Conservation (phyloP, 495 filamentous ascomycete genomes). For the Podospora comata region DNA sequence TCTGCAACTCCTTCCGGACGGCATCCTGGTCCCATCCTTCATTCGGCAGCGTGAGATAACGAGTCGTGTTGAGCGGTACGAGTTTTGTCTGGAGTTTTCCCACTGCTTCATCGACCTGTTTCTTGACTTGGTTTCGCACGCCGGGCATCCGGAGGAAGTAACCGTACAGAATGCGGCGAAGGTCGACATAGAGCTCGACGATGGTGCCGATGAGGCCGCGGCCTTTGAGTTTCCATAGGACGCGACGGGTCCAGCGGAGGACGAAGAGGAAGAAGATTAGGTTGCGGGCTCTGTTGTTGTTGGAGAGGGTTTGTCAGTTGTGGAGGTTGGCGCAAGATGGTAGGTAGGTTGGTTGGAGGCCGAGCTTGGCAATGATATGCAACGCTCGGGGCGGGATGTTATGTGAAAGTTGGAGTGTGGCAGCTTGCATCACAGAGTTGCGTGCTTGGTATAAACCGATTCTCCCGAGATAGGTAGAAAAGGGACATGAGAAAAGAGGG, state of each 20-base stretch:
- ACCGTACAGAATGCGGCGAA: constrained; percentile 72
- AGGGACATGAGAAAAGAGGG: neutral
- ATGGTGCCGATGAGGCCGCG: constrained; percentile 81
- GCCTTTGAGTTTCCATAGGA: constrained; percentile 78
- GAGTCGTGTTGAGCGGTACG: constrained; percentile 67
- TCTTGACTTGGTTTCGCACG: constrained; percentile 75
- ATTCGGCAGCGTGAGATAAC: constrained; percentile 75
- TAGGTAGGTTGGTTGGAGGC: neutral
- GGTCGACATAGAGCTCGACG: constrained; percentile 63
- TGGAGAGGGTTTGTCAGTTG: constrained; percentile 13
- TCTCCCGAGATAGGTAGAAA: neutral
- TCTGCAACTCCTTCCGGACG: constrained; percentile 73
- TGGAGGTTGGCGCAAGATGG: neutral
- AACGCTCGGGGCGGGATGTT: neutral
- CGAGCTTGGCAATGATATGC: constrained; percentile 1
- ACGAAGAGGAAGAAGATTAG: constrained; percentile 88
- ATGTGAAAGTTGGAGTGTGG: neutral
- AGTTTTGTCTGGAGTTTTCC: constrained; percentile 77
- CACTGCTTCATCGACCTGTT: constrained; percentile 72
- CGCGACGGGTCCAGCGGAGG: constrained; percentile 78
- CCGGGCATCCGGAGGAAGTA: constrained; percentile 82
- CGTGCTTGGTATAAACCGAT: neutral
- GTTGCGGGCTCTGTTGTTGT: constrained; percentile 65
- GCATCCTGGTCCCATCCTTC: constrained; percentile 81
- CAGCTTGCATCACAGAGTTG: neutral